Conservation (phyloP, 139 green algal species). For the Chlamydomonas incerta region DNA sequence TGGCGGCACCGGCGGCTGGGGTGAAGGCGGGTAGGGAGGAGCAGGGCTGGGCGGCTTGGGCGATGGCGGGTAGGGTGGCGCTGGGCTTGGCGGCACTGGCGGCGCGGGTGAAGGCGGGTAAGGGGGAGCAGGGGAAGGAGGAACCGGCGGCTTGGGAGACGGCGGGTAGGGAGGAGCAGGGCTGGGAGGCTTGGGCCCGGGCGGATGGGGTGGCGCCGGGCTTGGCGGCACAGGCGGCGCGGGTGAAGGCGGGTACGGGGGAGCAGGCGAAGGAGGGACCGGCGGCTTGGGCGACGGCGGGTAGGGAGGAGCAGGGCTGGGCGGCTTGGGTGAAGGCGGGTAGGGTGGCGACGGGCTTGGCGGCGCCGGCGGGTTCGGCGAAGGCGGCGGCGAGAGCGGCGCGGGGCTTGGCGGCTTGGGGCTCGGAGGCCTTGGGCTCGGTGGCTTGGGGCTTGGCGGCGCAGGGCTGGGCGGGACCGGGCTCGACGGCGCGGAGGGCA, state of each 20-base stretch:
- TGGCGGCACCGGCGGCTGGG: too few relatives aligned
- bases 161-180: too few relatives aligned
- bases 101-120: not conserved
- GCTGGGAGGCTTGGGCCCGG: not conserved
- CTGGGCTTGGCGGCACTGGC: too few relatives aligned
- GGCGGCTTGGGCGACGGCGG: too few relatives aligned
- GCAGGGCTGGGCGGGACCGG: not conserved
- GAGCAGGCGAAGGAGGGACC: too few relatives aligned
- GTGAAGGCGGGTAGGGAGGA: not conserved
- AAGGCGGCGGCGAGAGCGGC: too few relatives aligned
- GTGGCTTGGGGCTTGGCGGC: not conserved
- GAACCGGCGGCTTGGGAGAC: not conserved
- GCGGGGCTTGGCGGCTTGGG: not conserved
- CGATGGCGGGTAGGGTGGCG: not conserved
- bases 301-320: too few relatives aligned
- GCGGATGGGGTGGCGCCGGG: not conserved
- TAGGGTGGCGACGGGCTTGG: not conserved
- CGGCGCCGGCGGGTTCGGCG: too few relatives aligned
- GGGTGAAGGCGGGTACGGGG: not conserved
- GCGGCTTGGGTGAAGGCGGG: not conserved
- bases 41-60: too few relatives aligned
- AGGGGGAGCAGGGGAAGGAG: too few relatives aligned
- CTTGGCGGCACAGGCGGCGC: not conserved
- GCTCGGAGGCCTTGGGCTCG: not conserved
- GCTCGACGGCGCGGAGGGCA: too few relatives aligned